Evolutionary conservation across 371 early-diverging fungal species (phyloP).

Genomic region (Mucor racemosus): DNA sequence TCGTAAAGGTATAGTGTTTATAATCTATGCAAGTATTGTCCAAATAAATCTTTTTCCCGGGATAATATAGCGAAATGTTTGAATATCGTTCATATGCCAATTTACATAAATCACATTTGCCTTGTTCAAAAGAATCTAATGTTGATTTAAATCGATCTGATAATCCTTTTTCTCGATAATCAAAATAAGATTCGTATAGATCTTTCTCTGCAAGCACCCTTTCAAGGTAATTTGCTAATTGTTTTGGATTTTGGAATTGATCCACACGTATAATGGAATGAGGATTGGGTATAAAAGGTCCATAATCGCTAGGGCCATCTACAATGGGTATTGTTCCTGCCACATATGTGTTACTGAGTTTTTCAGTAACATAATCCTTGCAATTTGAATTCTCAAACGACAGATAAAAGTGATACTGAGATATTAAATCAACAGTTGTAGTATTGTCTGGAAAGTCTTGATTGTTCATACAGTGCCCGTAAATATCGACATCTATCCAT

Average conservation of each 20-base stretch:
- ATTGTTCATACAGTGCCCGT: constrained; percentile 17
- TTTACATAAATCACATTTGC: constrained; percentile 10
- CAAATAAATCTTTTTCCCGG: constrained; percentile 26
- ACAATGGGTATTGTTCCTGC: constrained; percentile 18
- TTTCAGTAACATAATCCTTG: constrained; percentile 22
- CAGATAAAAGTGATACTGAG: constrained; percentile 14
- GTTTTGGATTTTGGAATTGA: constrained; percentile 9
- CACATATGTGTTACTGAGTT: constrained; percentile 11
- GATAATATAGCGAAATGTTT: constrained; percentile 34
- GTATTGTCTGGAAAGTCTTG: background rate
- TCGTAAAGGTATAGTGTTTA: constrained; percentile 1
- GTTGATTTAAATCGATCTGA: constrained; percentile 5
- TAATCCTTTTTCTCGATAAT: constrained; percentile 3
- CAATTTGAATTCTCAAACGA: constrained; percentile 18
- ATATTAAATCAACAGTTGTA: constrained; percentile 10
- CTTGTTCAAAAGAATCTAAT: constrained; percentile 1
- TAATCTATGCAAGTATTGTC: constrained; percentile 12
- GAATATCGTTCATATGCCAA: constrained; percentile 20
- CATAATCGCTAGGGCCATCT: constrained; percentile 21
- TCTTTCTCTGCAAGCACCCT: background rate
- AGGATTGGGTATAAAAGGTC: constrained; percentile 19
- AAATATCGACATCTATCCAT: constrained; percentile 19
- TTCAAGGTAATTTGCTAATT: background rate
- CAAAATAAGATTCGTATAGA: constrained; percentile 5
- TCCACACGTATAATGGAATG: constrained; percentile 15